These are phyloP conservation scores for Pittosporum tobira DNA, from an alignment of 129 eudicot genomes.

Conservation along the genomic window DNA sequence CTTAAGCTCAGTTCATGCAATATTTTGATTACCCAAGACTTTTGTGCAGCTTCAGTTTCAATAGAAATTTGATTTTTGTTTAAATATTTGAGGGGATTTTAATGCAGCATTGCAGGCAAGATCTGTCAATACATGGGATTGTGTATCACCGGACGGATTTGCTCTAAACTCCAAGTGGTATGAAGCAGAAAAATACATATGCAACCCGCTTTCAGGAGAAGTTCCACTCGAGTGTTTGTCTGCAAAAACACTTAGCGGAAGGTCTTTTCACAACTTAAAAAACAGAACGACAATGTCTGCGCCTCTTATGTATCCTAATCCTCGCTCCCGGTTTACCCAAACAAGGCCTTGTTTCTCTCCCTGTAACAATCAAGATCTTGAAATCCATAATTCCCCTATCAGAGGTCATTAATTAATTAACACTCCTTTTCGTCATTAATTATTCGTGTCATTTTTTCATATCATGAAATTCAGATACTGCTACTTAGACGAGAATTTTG, in stretches of 20 bases:
- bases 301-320: slow-evolving; percentile 60
- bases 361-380: slow-evolving; percentile 23
- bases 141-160: slow-evolving; percentile 58
- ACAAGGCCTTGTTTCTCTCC: slow-evolving; percentile 5
- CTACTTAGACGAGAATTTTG: background rate
- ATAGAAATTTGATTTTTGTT: background rate
- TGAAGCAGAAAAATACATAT: slow-evolving; percentile 87
- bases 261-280: slow-evolving; percentile 55
- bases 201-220: slow-evolving; percentile 82
- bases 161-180: slow-evolving; percentile 89
- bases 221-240: slow-evolving; percentile 89
- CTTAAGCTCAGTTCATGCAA: background rate
- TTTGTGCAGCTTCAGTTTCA: too few species aligned
- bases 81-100: background rate
- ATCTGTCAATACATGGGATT: slow-evolving; percentile 77
- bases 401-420: slow-evolving; percentile 42
- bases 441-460: background rate
- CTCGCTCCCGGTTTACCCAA: slow-evolving; percentile 18
- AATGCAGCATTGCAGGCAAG: slow-evolving; percentile 73
- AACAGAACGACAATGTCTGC: slow-evolving; percentile 74
- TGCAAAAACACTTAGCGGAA: slow-evolving; percentile 58
- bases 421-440: background rate
- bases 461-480: background rate
- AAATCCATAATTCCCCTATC: slow-evolving; percentile 24
- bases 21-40: background rate